These are phyloP conservation scores for Mucor irregularis DNA, from an alignment of 371 early-diverging fungal genomes.

Conservation along the genomic window DNA sequence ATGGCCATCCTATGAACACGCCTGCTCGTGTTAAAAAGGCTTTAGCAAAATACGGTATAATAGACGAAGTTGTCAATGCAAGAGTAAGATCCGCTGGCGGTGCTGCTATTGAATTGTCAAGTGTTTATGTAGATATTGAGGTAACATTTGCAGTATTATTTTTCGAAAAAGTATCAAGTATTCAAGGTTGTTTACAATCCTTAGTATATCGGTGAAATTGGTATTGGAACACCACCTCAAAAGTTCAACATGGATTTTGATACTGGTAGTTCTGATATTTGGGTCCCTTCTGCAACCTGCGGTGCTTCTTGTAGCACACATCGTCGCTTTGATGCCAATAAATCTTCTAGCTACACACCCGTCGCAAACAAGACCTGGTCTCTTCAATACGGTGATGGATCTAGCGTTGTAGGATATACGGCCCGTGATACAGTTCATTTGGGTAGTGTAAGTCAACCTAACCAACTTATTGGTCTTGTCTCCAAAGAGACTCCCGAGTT, in stretches of 20 bases:
- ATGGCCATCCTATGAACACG: conserved; percentile 30
- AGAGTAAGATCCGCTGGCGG: conserved; percentile 12
- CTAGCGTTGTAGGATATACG: conserved; percentile 42
- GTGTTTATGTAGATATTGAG: conserved; percentile 41
- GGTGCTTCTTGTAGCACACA: conserved; percentile 24
- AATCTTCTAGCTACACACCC: conserved; percentile 20
- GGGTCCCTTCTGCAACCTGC: conserved; percentile 47
- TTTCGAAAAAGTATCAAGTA: no score
- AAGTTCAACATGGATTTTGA: conserved; percentile 55
- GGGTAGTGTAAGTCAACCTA: conserved; percentile 24
- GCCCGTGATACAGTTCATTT: conserved; percentile 46
- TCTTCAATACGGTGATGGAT: conserved; percentile 55
- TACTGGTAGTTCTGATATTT: conserved; percentile 58
- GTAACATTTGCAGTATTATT: conserved; percentile 21
- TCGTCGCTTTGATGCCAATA: conserved; percentile 23
- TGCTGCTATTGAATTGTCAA: conserved; percentile 27
- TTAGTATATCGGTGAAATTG: conserved; percentile 55
- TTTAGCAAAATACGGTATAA: conserved; percentile 34
- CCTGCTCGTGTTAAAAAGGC: conserved; percentile 27
- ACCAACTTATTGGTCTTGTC: conserved; percentile 32
- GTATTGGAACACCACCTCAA: conserved; percentile 59
- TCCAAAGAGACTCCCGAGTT: conserved; percentile 4
- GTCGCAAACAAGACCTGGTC: conserved; percentile 31
- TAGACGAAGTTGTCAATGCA: conserved; percentile 11
- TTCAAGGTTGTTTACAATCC: no score